Base-by-base conservation (phyloP, 768 basidiomycete genomes). In the Sarcodon aspratus region DNA sequence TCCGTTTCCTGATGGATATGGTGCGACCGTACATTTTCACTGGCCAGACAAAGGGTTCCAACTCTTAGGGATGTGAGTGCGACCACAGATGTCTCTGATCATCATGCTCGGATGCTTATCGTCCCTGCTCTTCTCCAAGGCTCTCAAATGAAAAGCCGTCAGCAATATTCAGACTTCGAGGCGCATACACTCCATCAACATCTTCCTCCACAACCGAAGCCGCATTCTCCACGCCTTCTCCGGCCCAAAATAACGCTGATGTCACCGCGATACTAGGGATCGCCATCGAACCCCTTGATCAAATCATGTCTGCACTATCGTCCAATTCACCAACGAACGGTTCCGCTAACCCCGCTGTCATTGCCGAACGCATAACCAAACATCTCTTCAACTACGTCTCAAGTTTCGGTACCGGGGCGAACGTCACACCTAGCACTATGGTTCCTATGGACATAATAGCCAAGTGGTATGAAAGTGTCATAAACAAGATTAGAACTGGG, bases 41-140 rank as follows among this genome's bases (percentile, higher is more conserved):
- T 87, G 82, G 85, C 89, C 88, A 1, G 87, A 85, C 9, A 87
- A 79, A 61, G 90, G 89, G 3, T 91, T 89, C 54, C 89, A 89
- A 61, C 62, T 92, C 27, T 68, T 94, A 8, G 90, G 90, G 59
- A 85, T 87, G 90, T 87, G 55, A 58, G 85, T 67, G 37, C 37
- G 37, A 38, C 18, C 18, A 13, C 42, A 27, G 13, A 15, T 36
- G 33, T 11, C 27, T 10, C 46, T 45, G 12, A 35, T 46, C 13
- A 6, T 31, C 7, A 21, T 50, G 27, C 9, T 27, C 33, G 13
- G 15, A n/a, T 35, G 42, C 15, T 38, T 27, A 27, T 27, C 21
- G 21, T 27, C 21, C 21, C 44, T n/a, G 9, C 47, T 12, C 15
- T 18, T 32, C 13, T 27, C 38, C 48, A 54, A 92, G 89, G 80